Base-by-base conservation (phyloP, 352 stramenopile species). In the Thraustochytrium sp. region DNA sequence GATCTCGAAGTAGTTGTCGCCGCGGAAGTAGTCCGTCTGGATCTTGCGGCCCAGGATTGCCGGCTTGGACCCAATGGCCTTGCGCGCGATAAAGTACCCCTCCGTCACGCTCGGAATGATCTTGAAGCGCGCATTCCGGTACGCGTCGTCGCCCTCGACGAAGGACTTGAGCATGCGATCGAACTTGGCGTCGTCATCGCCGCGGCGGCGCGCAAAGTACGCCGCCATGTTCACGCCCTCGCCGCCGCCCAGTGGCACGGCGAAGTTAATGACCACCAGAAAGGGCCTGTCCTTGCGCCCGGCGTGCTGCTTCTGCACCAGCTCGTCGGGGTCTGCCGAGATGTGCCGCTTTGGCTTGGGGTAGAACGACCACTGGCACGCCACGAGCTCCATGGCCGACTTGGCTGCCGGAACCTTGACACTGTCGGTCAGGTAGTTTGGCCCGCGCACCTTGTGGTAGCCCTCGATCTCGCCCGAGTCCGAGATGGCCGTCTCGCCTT, bases 211-310 rank as follows among this genome's bases (percentile, higher is more conserved):
- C 29, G 75, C 75, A 82, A 93, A 96, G 89, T 95, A 96, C 62
- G 94, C 93, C 34, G 92, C 82, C 74, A 56, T 82, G 83, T 96
- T 95, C 11, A 72, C 59, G 26, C 59, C 59, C 59, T 72, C 59
- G 21, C 59, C 59, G 42, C 93, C 90, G 0, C 90, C 85, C 0
- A 90, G 87, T 0, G 92, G 92, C 59, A 96, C 93, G 85, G 94
- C 94, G 89, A 95, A 94, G 84, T 94, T 95, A 63, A 96, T 88
- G 3, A 96, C 91, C 78, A 96, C 94, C 55, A 90, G 94, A 86
- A 96, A 96, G 13, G 78, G 78, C 23, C 78, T 36, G 38, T 85
- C 74, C 31, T 53, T 76, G 26, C 48, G 78, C 26, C 74, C 78
- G 84, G 92, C 92, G 48, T 72, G 82, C 73, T 89, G 89, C 23